Base-by-base conservation (phyloP, 2,329 filamentous ascomycete species). In the Raffaelea arxii region DNA sequence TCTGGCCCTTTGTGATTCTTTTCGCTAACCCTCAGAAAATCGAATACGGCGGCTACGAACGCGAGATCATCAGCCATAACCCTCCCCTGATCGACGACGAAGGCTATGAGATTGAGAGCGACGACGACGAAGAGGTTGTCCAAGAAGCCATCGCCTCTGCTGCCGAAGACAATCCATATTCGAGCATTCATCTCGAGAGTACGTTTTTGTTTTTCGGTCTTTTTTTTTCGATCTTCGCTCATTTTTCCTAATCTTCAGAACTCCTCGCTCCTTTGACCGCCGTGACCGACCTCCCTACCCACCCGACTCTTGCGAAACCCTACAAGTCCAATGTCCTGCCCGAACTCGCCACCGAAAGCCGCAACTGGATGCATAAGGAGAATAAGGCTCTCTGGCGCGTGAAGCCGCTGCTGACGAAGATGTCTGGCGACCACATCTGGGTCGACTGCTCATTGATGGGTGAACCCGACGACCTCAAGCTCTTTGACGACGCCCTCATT, bases 341-440 rank as follows among this genome's bases (percentile, higher is more conserved):
- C 43, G 77, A 86, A 52, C 74, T 94, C 46, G 78, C 82, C 18
- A 71, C 72, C 39, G 81, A 90, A 63, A 82, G 80, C 46, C 75
- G 78, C 53, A 72, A 77, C 47, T 82, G 86, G 54, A 78, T 87
- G 69, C 79, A 86, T 48, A 83, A 84, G 58, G 87, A 92, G 59
- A 84, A 84, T 51, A 69, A 71, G 23, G 80, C 81, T 5, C 67
- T 91, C 11, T 86, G 82, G 77, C 80, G 78, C 55, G 80, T 87
- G 41, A 87, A 87, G 59, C 78, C 83, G 54, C 65, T 92, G 43
- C 72, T 87, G 53, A 84, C 82, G 25, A 77, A 78, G 52, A 71
- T 92, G 9, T 79, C 84, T 42, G 87, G 87, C 25, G 87, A 94
- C 60, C 77, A 81, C 51, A 79, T 77, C 14, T 83, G 80, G 79